These are phyloP conservation scores for Aureobasidium melanogenum DNA, from an alignment of 2,329 filamentous ascomycete species.

Conservation along the genomic window DNA sequence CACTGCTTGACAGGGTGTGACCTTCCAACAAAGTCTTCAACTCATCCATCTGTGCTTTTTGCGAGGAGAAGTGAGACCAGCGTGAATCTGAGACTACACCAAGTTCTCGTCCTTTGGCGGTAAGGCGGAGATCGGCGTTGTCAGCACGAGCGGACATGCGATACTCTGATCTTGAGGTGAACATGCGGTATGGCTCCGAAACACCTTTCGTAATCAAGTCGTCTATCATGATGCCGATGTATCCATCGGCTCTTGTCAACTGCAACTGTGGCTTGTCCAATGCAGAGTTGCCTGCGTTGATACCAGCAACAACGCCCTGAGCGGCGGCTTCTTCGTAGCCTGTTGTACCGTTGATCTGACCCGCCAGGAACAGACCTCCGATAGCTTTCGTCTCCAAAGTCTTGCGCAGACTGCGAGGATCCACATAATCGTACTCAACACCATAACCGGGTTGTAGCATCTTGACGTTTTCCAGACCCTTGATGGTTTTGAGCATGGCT, in stretches of 20 bases:
- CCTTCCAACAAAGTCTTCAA: slow-evolving; percentile 53
- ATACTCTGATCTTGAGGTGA: slow-evolving; percentile 91
- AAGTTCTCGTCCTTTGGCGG: slow-evolving; percentile 62
- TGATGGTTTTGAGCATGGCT: slow-evolving; percentile 73
- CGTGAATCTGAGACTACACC: slow-evolving; percentile 72
- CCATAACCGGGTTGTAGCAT: slow-evolving; percentile 97
- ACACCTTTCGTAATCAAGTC: slow-evolving; percentile 96
- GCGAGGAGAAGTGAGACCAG: slow-evolving; percentile 62
- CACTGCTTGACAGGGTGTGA: slow-evolving; percentile 49
- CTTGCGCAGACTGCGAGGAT: slow-evolving; percentile 77
- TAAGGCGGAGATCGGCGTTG: slow-evolving; percentile 85
- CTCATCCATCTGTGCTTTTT: slow-evolving; percentile 57
- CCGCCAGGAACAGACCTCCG: slow-evolving; percentile 77
- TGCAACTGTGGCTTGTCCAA: slow-evolving; percentile 56
- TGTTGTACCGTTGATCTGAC: slow-evolving; percentile 96
- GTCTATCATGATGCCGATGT: slow-evolving; percentile 98
- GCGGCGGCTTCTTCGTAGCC: slow-evolving; percentile 96
- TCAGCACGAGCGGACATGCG: slow-evolving; percentile 86
- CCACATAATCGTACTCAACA: slow-evolving; percentile 97
- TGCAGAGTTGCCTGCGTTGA: slow-evolving; percentile 82
- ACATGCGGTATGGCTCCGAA: slow-evolving; percentile 96
- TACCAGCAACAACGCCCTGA: slow-evolving; percentile 84
- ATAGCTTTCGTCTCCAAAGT: slow-evolving; percentile 93
- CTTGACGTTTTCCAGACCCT: slow-evolving; percentile 75
- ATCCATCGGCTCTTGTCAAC: slow-evolving; percentile 76